Conservation (phyloP, 2,329 filamentous ascomycete species). For the Epichloe baconii region DNA sequence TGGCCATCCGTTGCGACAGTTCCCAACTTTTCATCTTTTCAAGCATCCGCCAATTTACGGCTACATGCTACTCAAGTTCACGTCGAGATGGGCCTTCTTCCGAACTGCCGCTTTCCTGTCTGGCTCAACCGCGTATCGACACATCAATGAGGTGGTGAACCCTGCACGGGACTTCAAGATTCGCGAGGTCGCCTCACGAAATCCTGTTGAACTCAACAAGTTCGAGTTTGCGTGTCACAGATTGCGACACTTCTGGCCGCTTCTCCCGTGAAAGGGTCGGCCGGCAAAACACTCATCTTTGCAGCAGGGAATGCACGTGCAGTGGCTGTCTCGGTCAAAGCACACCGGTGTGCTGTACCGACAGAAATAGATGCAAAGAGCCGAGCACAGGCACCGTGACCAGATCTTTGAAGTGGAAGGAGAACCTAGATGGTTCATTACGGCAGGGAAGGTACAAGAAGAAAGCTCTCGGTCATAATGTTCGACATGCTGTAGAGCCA, state of each 20-base stretch:
- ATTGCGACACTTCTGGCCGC: constrained; percentile 21
- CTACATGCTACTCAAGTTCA: constrained; percentile 32
- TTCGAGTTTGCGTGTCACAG: constrained; percentile 18
- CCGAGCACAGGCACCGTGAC: too few relatives aligned
- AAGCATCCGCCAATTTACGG: constrained; percentile 18
- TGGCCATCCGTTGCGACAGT: constrained; percentile 18
- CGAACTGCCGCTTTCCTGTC: constrained; percentile 21
- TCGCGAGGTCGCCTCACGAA: constrained; percentile 22
- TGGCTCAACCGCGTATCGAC: constrained; percentile 8
- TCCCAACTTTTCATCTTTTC: constrained; percentile 13
- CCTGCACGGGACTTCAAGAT: constrained; percentile 25
- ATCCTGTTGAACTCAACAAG: constrained; percentile 19
- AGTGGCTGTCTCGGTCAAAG: too few relatives aligned
- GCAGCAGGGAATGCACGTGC: too few relatives aligned
- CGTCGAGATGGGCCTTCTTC: constrained; percentile 28
- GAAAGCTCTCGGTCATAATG: too few relatives aligned
- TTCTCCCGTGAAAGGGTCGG: constrained; percentile 15
- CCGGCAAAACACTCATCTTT: too few relatives aligned
- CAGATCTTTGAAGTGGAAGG: too few relatives aligned
- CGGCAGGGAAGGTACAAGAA: too few relatives aligned
- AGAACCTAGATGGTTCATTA: too few relatives aligned
- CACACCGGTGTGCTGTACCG: too few relatives aligned
- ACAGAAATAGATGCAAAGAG: too few relatives aligned
- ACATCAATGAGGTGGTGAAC: constrained; percentile 30
- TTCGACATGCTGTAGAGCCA: too few relatives aligned